These are phyloP conservation scores for Psilocybe cyanescens DNA, from an alignment of 768 basidiomycete species.

Conservation along the genomic window DNA sequence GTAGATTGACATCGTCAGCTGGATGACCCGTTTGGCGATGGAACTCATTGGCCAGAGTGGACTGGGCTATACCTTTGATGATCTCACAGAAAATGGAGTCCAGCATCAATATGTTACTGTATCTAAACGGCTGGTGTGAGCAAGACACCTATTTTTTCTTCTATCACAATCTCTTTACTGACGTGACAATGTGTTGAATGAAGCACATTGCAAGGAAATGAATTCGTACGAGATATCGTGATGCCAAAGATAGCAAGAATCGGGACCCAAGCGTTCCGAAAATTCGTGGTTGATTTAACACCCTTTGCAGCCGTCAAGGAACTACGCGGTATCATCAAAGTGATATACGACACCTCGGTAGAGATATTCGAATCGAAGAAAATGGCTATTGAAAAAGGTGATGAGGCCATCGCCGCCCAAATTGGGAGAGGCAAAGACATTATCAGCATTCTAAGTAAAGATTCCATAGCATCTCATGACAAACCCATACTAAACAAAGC, in stretches of 20 bases:
- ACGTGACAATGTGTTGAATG: background rate
- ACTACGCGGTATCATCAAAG: conserved; percentile 35
- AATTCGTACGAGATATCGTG: conserved; percentile 9
- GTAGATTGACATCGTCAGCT: conserved; percentile 38
- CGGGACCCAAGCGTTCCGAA: conserved; percentile 32
- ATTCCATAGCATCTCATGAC: no score
- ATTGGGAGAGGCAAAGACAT: conserved; percentile 45
- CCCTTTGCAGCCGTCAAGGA: conserved; percentile 35
- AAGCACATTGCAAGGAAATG: background rate
- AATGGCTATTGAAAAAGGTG: conserved; percentile 32
- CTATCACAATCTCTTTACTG: no score
- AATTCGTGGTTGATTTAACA: conserved; percentile 33
- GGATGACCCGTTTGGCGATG: conserved; percentile 48
- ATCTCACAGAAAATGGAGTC: conserved; percentile 31
- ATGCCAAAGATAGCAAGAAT: conserved; percentile 22
- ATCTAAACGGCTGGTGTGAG: background rate
- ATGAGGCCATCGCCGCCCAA: conserved; percentile 32
- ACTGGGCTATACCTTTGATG: conserved; percentile 44
- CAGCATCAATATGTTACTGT: conserved; percentile 16
- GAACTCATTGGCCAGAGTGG: conserved; percentile 54
- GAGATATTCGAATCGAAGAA: conserved; percentile 40
- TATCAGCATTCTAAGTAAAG: conserved; percentile 45
- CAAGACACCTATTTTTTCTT: no score
- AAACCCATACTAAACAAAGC: background rate
- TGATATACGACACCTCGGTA: conserved; percentile 36